Base-by-base conservation (phyloP, 257 asterid species). In the Petrea volubilis region DNA sequence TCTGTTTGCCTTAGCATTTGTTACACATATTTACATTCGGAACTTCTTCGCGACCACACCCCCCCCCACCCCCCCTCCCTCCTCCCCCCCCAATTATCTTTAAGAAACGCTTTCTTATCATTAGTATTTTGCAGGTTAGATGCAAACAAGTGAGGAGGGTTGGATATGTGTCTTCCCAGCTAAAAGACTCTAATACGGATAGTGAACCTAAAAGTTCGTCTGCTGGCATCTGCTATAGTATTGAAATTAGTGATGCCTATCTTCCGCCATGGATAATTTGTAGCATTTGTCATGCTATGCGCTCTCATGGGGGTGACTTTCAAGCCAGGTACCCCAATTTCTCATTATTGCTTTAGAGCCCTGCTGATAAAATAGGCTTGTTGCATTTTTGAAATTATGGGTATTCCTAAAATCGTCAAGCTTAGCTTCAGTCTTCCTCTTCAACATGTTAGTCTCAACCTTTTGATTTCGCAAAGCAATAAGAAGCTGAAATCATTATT, bases 251-350 rank as follows among this genome's bases (percentile, higher is more conserved):
- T 73, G 98, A 83, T 80, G 79, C 87, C 40, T 88, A 80, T 84
- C 77, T 95, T 71, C 97, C 96, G 0, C 98, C 99, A 27, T 95
- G 99, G 99, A 74, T 88, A 47, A 64, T 90, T 71, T 85, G 84
- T 82, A 87, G 87, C 44, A 77, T 90, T 59, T 95, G 97, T 61
- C 46, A 82, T 79, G 88, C 83, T 60, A 80, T 92, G 87, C 74
- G 82, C 72, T 85, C 88, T 43, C 73, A 84, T 51, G 91, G 90
- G 41, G 86, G 74, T 60, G 82, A 83, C 60, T 95, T 89, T 79
- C 87, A 88, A 81, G 91, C 89, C 77, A 89, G 99, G 98, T 92
- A 87, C 74, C 70, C 78, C 46, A 33, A 52, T 64, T 60, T 68
- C 67, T 69, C 50, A 31, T 65, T 44, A 21, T 61, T 60, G 59